Conservation (phyloP, 1,284 basidiomycete genomes). For the Stereum hirsutum region DNA sequence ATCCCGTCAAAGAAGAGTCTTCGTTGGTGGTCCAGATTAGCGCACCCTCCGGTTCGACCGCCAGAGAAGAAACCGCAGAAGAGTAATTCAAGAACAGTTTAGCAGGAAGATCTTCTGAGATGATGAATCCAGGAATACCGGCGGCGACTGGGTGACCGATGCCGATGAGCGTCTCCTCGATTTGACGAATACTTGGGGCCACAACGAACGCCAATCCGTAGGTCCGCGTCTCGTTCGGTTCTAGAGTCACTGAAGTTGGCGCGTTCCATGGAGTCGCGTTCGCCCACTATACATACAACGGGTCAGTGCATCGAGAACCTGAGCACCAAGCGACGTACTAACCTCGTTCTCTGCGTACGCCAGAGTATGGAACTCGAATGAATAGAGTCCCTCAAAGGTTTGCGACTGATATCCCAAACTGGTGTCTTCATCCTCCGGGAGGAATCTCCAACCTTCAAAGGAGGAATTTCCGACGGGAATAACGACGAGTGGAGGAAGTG, state of each 20-base stretch:
- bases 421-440: constrained; percentile 36
- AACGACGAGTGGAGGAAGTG: constrained; percentile 42
- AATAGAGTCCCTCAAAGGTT: constrained; percentile 51
- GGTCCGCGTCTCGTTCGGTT: constrained; percentile 38
- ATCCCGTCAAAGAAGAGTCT: constrained; percentile 36
- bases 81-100: constrained; percentile 44
- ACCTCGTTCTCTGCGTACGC: constrained; percentile 51
- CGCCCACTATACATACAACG: no score
- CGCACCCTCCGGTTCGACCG: constrained; percentile 38
- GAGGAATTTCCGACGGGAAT: constrained; percentile 39
- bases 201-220: constrained; percentile 46
- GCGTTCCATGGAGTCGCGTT: constrained; percentile 46
- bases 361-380: constrained; percentile 53
- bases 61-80: constrained; percentile 30
- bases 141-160: constrained; percentile 40
- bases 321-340: no score
- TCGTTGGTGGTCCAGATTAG: constrained; percentile 35
- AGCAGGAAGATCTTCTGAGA: constrained; percentile 37
- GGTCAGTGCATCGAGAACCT: no score
- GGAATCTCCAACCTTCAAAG: constrained; percentile 51
- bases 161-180: constrained; percentile 34
- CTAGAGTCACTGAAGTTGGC: constrained; percentile 38
- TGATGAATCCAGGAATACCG: constrained; percentile 45
- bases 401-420: constrained; percentile 47
- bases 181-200: constrained; percentile 38